Percentiles rank a stretch among this genome's conserved stretches.
Evolutionary conservation across 306 rosid species (phyloP).

Genomic region (Corylus americana): DNA sequence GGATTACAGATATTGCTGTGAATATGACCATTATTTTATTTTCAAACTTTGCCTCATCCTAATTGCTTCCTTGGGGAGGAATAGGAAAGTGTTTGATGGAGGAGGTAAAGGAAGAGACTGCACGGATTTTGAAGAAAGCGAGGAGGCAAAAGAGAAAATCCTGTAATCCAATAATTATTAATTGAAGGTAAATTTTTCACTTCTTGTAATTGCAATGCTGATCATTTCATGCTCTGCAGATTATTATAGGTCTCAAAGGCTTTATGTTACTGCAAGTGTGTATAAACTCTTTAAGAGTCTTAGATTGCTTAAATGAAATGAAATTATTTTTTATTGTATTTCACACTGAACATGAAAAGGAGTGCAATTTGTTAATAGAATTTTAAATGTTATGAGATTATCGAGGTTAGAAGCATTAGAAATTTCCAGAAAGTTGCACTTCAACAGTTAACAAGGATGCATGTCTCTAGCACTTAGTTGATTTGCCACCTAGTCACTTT

Average conservation of each 20-base stretch:
- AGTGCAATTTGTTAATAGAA: not conserved
- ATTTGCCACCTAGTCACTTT: not conserved
- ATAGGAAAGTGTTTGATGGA: not conserved
- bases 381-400: not conserved
- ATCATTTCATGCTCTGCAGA: slow-evolving; percentile 1
- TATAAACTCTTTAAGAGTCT: not conserved
- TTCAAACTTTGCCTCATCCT: slow-evolving; percentile 26
- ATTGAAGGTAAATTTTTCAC: not conserved
- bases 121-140: slow-evolving; percentile 73
- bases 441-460: not conserved
- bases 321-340: not conserved
- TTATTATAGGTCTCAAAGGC: not conserved
- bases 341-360: not conserved
- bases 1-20: slow-evolving; percentile 2
- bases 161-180: slow-evolving; percentile 34
- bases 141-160: slow-evolving; percentile 84
- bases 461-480: not conserved
- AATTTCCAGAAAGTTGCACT: not conserved
- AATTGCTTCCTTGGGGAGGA: slow-evolving; percentile 35
- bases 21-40: not conserved
- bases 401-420: not conserved
- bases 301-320: not conserved
- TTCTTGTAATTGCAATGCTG: not conserved
- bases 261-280: too few species aligned
- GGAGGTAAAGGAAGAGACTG: slow-evolving; percentile 70